Evolutionary conservation across 306 rosid genomes (phyloP), one percentile per base, ranked within the genome.

Genomic region (Betula pendula): DNA sequence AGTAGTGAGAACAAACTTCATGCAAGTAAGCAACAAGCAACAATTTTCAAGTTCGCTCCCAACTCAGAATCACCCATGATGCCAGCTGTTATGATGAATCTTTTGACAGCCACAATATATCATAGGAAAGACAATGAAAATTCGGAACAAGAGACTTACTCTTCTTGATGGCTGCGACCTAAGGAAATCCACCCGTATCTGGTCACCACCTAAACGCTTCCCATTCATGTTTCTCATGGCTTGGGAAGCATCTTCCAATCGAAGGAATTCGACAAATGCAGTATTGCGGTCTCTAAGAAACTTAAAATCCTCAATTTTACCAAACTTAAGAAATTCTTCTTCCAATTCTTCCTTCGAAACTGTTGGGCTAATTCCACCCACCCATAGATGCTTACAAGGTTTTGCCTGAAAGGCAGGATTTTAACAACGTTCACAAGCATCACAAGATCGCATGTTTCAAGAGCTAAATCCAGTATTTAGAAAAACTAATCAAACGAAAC

Each of bases 221-320:
- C 98, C 97, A 65, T 93, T 96, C 99, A 96, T 91, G 74, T 50
- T 77, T 87, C 86, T 93, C 97, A 91, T 82, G 55, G 98, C 98
- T 76, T 89, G 97, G 77, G 84, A 78, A 58, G 99, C 99, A 81
- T 96, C 96, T 73, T 91, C 98, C 82, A 91, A 47, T 79, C 89
- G 89, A 80, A 84, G 81, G 84, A 83, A 96, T 70, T 96, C 99
- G 78, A 96, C 84, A 79, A 87, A 96, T 53, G 99, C 97, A 81
- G 99, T 91, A 85, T 91, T 89, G 38, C 94, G 77, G 76, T 96
- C 98, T 75, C 96, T 88, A 66, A 87, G 79, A 82, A 96, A 91
- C 84, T 88, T 92, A 77, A 89, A 93, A 68, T 91, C 96, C 89
- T 92, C 97, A 73, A 91, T 58, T 87, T 87, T 91, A 74, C 99